Evolutionary conservation across 1,139 yeast species (phyloP).

Genomic region (Eremothecium sinecaudum): DNA sequence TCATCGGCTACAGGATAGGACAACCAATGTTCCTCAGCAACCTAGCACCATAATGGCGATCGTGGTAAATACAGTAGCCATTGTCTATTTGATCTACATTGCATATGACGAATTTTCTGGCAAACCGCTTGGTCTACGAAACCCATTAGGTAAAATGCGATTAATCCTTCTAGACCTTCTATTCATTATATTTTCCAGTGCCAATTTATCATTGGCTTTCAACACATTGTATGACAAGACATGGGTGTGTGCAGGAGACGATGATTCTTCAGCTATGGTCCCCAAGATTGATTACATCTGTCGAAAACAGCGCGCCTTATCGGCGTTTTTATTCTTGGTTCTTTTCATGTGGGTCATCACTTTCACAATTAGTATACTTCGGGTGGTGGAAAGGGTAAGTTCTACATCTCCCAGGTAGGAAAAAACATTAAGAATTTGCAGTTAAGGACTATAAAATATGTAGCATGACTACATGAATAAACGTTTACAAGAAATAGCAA

Average conservation of each 20-base stretch:
- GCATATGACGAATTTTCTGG: conserved; percentile 88
- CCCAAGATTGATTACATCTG: conserved; percentile 44
- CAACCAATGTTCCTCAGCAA: conserved; percentile 54
- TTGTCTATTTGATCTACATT: conserved; percentile 68
- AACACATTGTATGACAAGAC: conserved; percentile 69
- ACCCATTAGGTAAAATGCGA: conserved; percentile 73
- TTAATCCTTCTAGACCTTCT: conserved; percentile 68
- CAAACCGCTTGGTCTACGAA: conserved; percentile 80
- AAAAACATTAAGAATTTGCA: background rate
- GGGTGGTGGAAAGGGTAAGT: conserved; percentile 69
- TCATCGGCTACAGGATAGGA: conserved; percentile 19
- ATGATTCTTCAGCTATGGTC: conserved; percentile 21
- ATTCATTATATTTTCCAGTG: conserved; percentile 87
- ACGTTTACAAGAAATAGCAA: too few relatives aligned
- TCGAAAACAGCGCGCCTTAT: conserved; percentile 67
- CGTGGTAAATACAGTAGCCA: conserved; percentile 70
- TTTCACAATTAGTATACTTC: conserved; percentile 68
- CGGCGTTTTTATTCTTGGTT: conserved; percentile 68
- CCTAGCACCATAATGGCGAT: conserved; percentile 91
- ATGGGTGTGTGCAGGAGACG: conserved; percentile 60
- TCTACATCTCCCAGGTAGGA: conserved; percentile 19
- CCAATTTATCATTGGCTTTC: conserved; percentile 77
- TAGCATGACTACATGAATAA: too few relatives aligned
- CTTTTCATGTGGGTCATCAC: conserved; percentile 78
- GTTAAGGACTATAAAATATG: too few relatives aligned